Conservation (phyloP, 2,329 filamentous ascomycete species). For the Penicillium sp. region DNA sequence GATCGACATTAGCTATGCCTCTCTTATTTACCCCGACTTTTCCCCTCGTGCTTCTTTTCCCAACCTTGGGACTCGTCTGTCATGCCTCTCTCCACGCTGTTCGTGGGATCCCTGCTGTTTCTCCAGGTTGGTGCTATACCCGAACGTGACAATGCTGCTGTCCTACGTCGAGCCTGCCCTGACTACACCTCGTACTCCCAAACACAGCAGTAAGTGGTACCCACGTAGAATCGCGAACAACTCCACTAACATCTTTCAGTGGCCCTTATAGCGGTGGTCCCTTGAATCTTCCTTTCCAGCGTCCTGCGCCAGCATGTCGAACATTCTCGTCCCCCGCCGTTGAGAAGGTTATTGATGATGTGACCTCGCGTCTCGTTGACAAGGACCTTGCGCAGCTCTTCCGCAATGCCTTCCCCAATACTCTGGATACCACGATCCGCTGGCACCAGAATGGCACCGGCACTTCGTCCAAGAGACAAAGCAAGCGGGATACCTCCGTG, state of each 20-base stretch:
- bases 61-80: not conserved
- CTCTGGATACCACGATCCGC: constrained; percentile 80
- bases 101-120: constrained; percentile 15
- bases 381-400: constrained; percentile 87
- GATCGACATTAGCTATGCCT: constrained; percentile 17
- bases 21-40: constrained; percentile 17
- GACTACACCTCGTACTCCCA: constrained; percentile 61
- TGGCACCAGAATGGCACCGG: constrained; percentile 69
- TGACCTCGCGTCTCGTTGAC: constrained; percentile 74
- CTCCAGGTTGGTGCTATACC: constrained; percentile 15
- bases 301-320: constrained; percentile 74
- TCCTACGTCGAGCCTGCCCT: constrained; percentile 53
- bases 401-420: constrained; percentile 91
- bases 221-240: not conserved
- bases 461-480: constrained; percentile 27
- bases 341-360: constrained; percentile 78
- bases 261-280: constrained; percentile 74
- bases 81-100: constrained; percentile 14
- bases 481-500: constrained; percentile 51
- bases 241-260: constrained; percentile 44
- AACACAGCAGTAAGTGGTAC: constrained; percentile 53
- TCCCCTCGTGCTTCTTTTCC: not conserved
- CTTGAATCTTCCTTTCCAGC: constrained; percentile 76
- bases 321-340: constrained; percentile 85
- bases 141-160: constrained; percentile 24